Evolutionary conservation across 228 moss, liverwort and hornwort genomes (phyloP), one percentile per base, ranked within the genome.

Genomic region (Sphagnum magellanicum): DNA sequence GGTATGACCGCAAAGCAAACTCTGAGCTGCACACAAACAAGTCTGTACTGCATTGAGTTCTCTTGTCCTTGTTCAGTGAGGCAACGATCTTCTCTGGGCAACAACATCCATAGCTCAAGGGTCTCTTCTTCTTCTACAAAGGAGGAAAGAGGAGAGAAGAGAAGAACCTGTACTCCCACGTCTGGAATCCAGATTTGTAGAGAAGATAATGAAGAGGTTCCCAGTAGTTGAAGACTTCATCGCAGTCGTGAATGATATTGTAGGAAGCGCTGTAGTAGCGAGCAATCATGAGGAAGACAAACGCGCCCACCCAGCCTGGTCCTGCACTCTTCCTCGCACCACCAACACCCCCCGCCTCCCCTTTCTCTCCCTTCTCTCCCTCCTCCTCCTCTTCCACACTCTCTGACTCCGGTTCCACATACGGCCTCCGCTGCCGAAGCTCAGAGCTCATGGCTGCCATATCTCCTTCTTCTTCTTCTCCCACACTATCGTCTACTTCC

Each of bases 201-300:
- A 93, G 76, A 14, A 98, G 80, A 59, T 79, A 79, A 76, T 98
- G 98, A 61, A 98, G 77, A 52, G 94, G 98, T 72, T 98, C 98
- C 98, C 90, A 93, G 74, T 98, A 98, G 77, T 98, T 98, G 73
- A 98, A 98, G 5, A 92, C 94, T 70, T 98, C 98, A 53, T 98
- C 98, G 70, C 98, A 98, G 66, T 98, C 98, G 63, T 81, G 81
- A 64, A 98, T 83, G 5, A 92, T 85, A 62, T 94, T 98, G 51
- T 88, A 87, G 8, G 84, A 65, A 6, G 94, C 83, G 69, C 98
- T 98, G 83, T 88, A 91, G 70, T 98, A 98, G 13, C 92, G 85
- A 46, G 93, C 90, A 8, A 92, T 4, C 70, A 82, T 85, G 67
- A 98, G 80, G 51, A 81, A 75, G 63, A 78, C 75, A 63, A 98